Evolutionary conservation across 192 early-diverging fungal genomes (phyloP).

Genomic region (Spinellus fusiger): DNA sequence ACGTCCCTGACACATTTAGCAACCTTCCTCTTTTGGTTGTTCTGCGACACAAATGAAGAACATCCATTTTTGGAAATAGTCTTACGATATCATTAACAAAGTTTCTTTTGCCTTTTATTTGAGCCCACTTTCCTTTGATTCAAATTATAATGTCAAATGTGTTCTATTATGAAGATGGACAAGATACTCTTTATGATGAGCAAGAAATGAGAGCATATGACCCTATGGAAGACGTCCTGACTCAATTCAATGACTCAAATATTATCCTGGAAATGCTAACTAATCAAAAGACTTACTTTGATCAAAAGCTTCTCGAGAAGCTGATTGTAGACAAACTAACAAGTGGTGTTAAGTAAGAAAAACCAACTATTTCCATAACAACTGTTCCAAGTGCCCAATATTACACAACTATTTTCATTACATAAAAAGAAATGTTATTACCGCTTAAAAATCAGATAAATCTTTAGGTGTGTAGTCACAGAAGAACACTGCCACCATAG

Average conservation of each 20-base stretch:
- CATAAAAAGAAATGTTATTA: too few species aligned
- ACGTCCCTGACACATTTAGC: too few species aligned
- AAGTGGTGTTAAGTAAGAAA: background rate
- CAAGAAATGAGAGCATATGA: background rate
- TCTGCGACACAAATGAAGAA: too few species aligned
- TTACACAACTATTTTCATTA: too few species aligned
- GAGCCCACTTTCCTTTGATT: too few species aligned
- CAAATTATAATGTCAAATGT: background rate
- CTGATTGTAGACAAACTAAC: background rate
- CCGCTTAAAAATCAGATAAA: too few species aligned
- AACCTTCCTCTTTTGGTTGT: too few species aligned
- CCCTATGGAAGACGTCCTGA: conserved; percentile 3
- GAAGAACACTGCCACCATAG: too few species aligned
- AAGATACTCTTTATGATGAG: conserved; percentile 7
- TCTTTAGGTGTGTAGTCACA: too few species aligned
- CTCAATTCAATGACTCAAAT: background rate
- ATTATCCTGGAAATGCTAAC: background rate
- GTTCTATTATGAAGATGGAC: conserved; percentile 10
- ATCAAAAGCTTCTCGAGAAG: background rate
- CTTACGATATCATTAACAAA: background rate
- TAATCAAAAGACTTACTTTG: background rate
- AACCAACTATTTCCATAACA: background rate
- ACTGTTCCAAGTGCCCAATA: too few species aligned
- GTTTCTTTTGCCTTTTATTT: background rate
- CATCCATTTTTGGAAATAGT: background rate